phyloP scores from a whole-genome alignment of 2,329 filamentous ascomycete species.

The Whalleya microplaca region DNA sequence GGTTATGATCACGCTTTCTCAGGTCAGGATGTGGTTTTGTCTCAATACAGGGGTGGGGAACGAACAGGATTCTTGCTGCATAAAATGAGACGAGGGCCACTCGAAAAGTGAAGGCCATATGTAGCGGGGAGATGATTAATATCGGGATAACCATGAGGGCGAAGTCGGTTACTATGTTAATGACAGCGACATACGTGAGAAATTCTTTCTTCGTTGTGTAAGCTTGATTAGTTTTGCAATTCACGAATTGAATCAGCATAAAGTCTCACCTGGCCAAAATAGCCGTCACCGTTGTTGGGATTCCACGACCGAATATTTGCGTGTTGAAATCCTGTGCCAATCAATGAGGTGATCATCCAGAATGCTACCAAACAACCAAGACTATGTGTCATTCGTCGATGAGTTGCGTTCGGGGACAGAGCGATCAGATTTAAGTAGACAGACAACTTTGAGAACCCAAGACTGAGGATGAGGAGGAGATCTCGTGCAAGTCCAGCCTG shows the following conservation, averaged over 20 bases:
- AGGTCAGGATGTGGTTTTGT: not conserved
- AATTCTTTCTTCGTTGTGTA: constrained; percentile 7
- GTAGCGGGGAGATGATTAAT: constrained; percentile 19
- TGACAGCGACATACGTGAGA: constrained; percentile 21
- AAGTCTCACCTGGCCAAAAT: not conserved
- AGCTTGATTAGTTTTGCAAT: not conserved
- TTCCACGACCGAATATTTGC: not conserved
- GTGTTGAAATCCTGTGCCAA: constrained; percentile 11
- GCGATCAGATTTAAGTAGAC: constrained; percentile 4
- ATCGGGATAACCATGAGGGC: constrained; percentile 21
- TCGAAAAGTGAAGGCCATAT: constrained; percentile 18
- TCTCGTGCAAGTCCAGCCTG: constrained; percentile 15
- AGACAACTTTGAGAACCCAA: constrained; percentile 13
- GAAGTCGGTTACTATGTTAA: constrained; percentile 21
- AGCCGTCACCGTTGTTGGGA: not conserved
- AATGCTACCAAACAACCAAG: not conserved
- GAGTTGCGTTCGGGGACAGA: constrained; percentile 2
- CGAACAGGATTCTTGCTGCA: constrained; percentile 22
- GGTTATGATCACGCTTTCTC: constrained; percentile 17
- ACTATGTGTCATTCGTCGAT: not conserved
- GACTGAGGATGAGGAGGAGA: not conserved
- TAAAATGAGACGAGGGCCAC: constrained; percentile 20
- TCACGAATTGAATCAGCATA: not conserved
- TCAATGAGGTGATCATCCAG: constrained; percentile 4
- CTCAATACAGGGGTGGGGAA: not conserved